These are phyloP conservation scores for Cystoderma amianthinum DNA, from an alignment of 768 basidiomycete genomes.

Conservation along the genomic window DNA sequence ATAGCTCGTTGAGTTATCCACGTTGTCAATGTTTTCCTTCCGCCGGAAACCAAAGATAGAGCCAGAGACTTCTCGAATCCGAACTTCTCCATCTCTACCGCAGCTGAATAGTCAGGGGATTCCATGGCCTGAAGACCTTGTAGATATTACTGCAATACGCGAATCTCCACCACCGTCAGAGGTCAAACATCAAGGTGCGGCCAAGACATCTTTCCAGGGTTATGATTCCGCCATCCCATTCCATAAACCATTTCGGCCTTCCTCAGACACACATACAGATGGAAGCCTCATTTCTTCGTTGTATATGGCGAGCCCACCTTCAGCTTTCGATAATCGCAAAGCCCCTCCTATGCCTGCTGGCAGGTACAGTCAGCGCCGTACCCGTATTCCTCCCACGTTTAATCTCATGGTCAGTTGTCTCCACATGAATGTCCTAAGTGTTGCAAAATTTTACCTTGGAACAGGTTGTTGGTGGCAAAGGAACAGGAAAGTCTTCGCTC, in stretches of 20 bases:
- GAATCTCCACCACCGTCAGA: slow-evolving; percentile 31
- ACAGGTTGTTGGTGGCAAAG: slow-evolving; percentile 74
- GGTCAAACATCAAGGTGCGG: slow-evolving; percentile 54
- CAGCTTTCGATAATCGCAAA: slow-evolving; percentile 56
- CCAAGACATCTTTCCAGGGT: slow-evolving; percentile 58
- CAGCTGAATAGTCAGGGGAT: slow-evolving; percentile 70
- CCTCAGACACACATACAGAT: slow-evolving; percentile 36
- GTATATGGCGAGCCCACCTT: slow-evolving; percentile 60
- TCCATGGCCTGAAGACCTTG: slow-evolving; percentile 80
- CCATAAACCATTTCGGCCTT: slow-evolving; percentile 74
- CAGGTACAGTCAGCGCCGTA: slow-evolving; percentile 58
- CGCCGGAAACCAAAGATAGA: slow-evolving; percentile 61
- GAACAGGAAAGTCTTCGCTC: slow-evolving; percentile 82
- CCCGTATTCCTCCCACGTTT: slow-evolving; percentile 68
- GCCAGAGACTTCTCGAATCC: slow-evolving; percentile 42
- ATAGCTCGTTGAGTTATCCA: slow-evolving; percentile 8
- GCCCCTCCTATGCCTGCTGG: slow-evolving; percentile 27
- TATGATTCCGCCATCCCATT: slow-evolving; percentile 54
- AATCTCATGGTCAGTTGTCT: slow-evolving; percentile 66
- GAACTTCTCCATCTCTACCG: slow-evolving; percentile 76
- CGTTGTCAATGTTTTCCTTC: slow-evolving; percentile 60
- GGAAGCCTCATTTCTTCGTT: slow-evolving; percentile 57
- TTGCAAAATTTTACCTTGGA: slow-evolving; percentile 3
- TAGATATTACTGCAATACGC: slow-evolving; percentile 64
- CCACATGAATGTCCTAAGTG: slow-evolving; percentile 2